Evolutionary conservation across 2,329 filamentous ascomycete genomes (phyloP), one percentile per base, ranked within the genome.

Genomic region (Epichloe sibirici): DNA sequence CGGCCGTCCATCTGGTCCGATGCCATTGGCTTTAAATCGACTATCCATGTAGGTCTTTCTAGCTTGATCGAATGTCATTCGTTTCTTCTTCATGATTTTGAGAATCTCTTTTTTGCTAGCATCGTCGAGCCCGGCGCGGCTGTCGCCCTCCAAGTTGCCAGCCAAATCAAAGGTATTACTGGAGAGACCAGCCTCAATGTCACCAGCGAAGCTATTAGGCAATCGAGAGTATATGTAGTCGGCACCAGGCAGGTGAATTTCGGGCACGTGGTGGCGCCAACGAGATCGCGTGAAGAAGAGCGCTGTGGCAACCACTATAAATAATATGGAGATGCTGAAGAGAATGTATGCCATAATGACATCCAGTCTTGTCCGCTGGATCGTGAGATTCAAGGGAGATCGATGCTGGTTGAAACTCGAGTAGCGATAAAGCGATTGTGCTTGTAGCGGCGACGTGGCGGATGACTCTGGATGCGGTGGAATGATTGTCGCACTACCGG

Each of bases 41-140:
- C 86, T 82, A 72, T 96, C 86, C 71, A 90, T 93, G 66, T 87
- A 94, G 45, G 89, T 77, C 62, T 88, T 79, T 60, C 93, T 79
- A 40, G 91, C 93, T 71, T 96, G 89, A 70, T 98, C 91, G 66
- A 98, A 98, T 55, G 77, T 79, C 57, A 97, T 79, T 54, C 83
- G 78, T 57, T 83, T 78, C 66, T 78, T 83, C 78, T 89, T 91
- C 93, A 98, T 98, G 60, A 98, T 90, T 61, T 79, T 79, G 62
- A 90, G 78, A 43, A 98, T 83, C 68, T 95, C 88, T 40, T 76
- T 72, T 74, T 97, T 97, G 53, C 81, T 86, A 47, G 73, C 74
- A 58, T 86, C 82, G 65, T 97, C 90, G 17, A 98, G 75, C 0
- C 93, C 93, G 0, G 82, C 80, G 58, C 93, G 81, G 34, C 76